Evolutionary conservation across 148 eudicot species (phyloP).

Genomic region (Vaccinium myrtillus): DNA sequence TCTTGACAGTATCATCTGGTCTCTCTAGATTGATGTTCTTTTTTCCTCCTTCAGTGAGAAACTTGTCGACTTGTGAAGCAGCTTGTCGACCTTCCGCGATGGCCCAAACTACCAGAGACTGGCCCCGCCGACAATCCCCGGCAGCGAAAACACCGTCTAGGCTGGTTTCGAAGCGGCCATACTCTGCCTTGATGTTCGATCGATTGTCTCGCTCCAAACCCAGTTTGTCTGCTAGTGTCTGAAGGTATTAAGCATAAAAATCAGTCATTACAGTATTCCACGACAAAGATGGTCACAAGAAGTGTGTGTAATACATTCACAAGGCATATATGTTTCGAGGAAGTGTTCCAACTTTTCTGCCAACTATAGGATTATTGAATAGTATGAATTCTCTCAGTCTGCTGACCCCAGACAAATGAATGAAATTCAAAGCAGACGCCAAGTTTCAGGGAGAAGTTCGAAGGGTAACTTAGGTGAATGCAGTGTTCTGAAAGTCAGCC

Average conservation of each 20-base stretch:
- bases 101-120: slow-evolving; percentile 94
- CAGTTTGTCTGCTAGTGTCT: slow-evolving; percentile 65
- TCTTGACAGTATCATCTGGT: slow-evolving; percentile 25
- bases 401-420: neutral
- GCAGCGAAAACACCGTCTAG: slow-evolving; percentile 93
- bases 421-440: neutral
- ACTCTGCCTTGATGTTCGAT: slow-evolving; percentile 69
- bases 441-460: neutral
- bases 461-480: neutral
- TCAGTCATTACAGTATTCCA: neutral
- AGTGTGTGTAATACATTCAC: neutral
- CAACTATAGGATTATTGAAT: neutral
- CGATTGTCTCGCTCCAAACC: slow-evolving; percentile 78
- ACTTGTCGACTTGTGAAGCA: slow-evolving; percentile 82
- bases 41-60: slow-evolving; percentile 54
- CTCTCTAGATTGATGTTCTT: slow-evolving; percentile 16
- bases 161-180: slow-evolving; percentile 50
- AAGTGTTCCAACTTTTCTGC: neutral
- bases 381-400: neutral
- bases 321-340: neutral
- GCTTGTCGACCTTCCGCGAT: slow-evolving; percentile 90
- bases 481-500: too few species aligned
- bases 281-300: neutral
- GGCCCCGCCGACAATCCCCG: slow-evolving; percentile 97
- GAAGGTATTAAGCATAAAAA: slow-evolving; percentile 27